Percentiles rank a stretch among this genome's conserved stretches.
Evolutionary conservation across 768 basidiomycete genomes (phyloP).

Genomic region (Termitomyces sp.): DNA sequence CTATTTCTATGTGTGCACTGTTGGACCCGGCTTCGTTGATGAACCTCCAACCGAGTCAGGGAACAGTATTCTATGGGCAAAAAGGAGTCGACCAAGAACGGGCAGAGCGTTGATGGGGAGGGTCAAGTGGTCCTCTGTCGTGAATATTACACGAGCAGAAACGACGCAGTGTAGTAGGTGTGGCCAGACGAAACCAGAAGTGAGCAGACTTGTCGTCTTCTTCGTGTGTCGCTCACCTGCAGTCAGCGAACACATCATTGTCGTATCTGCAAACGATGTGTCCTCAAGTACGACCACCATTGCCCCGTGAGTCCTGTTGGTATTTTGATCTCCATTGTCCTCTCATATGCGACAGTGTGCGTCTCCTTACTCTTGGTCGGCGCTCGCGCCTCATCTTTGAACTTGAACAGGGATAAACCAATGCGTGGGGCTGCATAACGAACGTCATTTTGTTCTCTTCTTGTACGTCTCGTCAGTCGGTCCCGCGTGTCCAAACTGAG

Average conservation of each 20-base stretch:
- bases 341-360: conserved; percentile 29
- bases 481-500: background rate
- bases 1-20: conserved; percentile 82
- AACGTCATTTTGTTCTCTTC: conserved; percentile 94
- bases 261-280: conserved; percentile 49
- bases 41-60: conserved; percentile 42
- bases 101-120: conserved; percentile 30
- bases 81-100: conserved; percentile 21
- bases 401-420: conserved; percentile 80
- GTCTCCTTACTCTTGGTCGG: conserved; percentile 13
- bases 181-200: conserved; percentile 69
- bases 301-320: conserved; percentile 65
- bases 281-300: conserved; percentile 89
- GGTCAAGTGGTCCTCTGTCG: conserved; percentile 44
- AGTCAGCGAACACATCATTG: conserved; percentile 65
- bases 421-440: conserved; percentile 94
- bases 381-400: background rate
- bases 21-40: conserved; percentile 75
- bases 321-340: background rate
- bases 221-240: background rate
- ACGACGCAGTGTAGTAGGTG: conserved; percentile 67
- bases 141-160: conserved; percentile 49
- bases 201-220: conserved; percentile 27
- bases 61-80: conserved; percentile 55
- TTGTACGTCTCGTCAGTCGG: conserved; percentile 48